Percentiles rank a stretch among this genome's conserved stretches.
These are phyloP conservation scores for Periconia sp. DNA, from an alignment of 2,329 filamentous ascomycete species.

Conservation along the genomic window DNA sequence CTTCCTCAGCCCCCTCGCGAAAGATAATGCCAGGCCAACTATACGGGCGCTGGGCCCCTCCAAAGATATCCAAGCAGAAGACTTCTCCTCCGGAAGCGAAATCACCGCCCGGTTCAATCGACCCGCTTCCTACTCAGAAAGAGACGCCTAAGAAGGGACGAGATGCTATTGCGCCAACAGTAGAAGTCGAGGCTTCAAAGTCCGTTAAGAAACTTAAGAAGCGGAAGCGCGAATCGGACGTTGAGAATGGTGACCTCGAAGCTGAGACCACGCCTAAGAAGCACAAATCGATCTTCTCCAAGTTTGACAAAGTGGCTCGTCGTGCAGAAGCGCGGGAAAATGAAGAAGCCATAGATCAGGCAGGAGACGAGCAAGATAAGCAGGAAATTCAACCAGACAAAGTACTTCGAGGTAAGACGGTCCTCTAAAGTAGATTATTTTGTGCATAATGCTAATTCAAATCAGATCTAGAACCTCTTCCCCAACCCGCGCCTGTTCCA, in stretches of 20 bases:
- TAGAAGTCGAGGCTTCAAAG: conserved; percentile 13
- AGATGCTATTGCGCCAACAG: conserved; percentile 32
- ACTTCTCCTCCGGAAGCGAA: too few relatives aligned
- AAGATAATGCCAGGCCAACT: conserved; percentile 53
- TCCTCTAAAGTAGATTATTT: not conserved
- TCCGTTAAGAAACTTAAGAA: conserved; percentile 40
- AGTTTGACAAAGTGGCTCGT: conserved; percentile 50
- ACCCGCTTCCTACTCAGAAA: too few relatives aligned
- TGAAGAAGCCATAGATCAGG: conserved; percentile 43
- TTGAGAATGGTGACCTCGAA: conserved; percentile 28
- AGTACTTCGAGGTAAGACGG: conserved; percentile 60
- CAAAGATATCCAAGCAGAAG: too few relatives aligned
- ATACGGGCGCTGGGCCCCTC: conserved; percentile 55
- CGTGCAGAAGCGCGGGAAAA: conserved; percentile 25
- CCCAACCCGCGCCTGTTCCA: conserved; percentile 72
- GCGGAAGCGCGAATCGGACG: conserved; percentile 36
- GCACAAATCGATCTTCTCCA: conserved; percentile 49
- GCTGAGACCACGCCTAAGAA: conserved; percentile 40
- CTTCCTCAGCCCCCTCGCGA: conserved; percentile 5
- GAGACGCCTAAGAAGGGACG: conserved; percentile 39
- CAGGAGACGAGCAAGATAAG: conserved; percentile 25
- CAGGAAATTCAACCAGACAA: too few relatives aligned
- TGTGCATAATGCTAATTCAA: not conserved
- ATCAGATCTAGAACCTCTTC: conserved; percentile 75
- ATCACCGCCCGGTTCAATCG: too few relatives aligned